Base-by-base conservation (phyloP, 2,329 filamentous ascomycete genomes). In the Salinomyces thailandicus region DNA sequence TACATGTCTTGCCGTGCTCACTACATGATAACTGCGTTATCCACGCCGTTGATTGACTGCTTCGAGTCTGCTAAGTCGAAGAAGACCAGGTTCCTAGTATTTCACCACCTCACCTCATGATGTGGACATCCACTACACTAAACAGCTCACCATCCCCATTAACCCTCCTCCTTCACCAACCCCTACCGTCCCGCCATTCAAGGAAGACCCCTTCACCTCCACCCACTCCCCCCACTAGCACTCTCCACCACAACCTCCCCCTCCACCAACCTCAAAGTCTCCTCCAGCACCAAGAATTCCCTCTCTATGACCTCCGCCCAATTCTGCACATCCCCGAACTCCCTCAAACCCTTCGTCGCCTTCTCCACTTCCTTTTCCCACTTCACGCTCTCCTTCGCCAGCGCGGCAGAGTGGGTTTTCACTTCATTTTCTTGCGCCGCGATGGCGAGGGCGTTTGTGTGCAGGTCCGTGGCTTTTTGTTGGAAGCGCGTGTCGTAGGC, bases 321-420 rank as follows among this genome's bases (percentile, higher is more conserved):
- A 58, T 87, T 87, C 67, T 89, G 82, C 54, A 89, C 73, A 55
- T 86, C 79, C 16, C 83, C 82, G 43, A 86, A 66, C 67, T 86
- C 82, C 63, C 86, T 87, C 41, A 89, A 64, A 52, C 70, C 71
- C 46, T 71, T 69, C 31, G 73, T 72, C 22, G 78, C 77, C 39
- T 69, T 70, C 47, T 73, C 72, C 4, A 77, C 76, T 48, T 84
- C 66, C 46, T 71, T 71, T 46, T 69, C 71, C 53, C 84, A 70
- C 58, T 74, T 72, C 43, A 78, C 75, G 34, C 72, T 78, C 55
- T 85, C 79, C 42, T 71, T 72, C 18, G 46, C 70, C 69, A 33
- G 71, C 64, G 56, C 86, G 60, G 6, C 55, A 65, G 13, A 66
- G 68, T 13, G 73, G 72, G 35, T 52, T 42, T 37, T 45, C 33